These are phyloP conservation scores for Euphorbia celastroides DNA, from an alignment of 441 rosid species.

Conservation along the genomic window DNA sequence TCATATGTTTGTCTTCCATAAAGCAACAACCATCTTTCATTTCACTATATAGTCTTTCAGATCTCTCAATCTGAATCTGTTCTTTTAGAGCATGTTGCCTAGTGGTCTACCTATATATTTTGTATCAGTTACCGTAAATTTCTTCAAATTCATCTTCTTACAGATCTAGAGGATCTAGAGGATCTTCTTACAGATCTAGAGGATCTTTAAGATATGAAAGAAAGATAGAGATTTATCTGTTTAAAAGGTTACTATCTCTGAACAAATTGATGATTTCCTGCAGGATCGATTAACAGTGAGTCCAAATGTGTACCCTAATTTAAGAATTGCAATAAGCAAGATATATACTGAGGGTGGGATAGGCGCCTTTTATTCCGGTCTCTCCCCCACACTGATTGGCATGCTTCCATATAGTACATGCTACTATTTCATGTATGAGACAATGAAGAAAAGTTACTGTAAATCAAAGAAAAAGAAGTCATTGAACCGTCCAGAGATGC, in stretches of 20 bases:
- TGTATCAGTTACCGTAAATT: too few relatives aligned
- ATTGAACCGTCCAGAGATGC: constrained; percentile 85
- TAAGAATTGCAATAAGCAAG: constrained; percentile 68
- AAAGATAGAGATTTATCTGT: too few relatives aligned
- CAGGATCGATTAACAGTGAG: constrained; percentile 96
- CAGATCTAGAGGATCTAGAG: neutral
- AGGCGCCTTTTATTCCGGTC: constrained; percentile 77
- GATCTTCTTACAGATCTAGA: too few relatives aligned
- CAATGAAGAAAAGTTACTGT: constrained; percentile 69
- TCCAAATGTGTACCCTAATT: constrained; percentile 71
- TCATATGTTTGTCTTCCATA: neutral
- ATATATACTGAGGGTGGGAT: constrained; percentile 77
- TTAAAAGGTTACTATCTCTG: too few relatives aligned
- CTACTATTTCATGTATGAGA: constrained; percentile 91
- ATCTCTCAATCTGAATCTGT: neutral
- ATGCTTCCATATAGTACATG: constrained; percentile 99
- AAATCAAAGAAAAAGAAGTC: constrained; percentile 65
- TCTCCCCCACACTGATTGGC: constrained; percentile 81
- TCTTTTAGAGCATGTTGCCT: neutral
- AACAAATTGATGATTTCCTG: constrained; percentile 16
- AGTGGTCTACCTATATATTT: neutral
- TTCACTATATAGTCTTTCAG: neutral
- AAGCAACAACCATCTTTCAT: neutral
- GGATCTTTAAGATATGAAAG: neutral
- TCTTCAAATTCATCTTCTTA: too few relatives aligned